Evolutionary conservation across 176 grass and related monocot species (phyloP).

Genomic region (Eremochloa ophiuroides): DNA sequence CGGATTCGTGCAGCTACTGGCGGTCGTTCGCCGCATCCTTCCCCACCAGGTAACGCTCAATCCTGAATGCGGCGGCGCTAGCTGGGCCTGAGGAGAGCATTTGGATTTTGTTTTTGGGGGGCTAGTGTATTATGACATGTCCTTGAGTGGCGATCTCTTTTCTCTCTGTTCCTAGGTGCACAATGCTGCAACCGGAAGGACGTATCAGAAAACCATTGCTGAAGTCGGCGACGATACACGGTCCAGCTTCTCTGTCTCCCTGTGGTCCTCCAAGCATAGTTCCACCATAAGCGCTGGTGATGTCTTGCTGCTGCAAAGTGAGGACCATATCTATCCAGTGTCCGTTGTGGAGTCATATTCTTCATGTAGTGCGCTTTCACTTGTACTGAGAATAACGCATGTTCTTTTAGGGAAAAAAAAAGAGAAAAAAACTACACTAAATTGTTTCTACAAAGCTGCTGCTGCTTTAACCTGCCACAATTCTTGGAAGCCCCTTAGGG

Average conservation of each 20-base stretch:
- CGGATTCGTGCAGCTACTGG: slow-evolving; percentile 59
- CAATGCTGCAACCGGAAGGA: slow-evolving; percentile 35
- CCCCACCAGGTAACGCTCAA: slow-evolving; percentile 28
- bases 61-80: neutral
- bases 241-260: slow-evolving; percentile 40
- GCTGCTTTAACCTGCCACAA: neutral
- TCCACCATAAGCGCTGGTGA: slow-evolving; percentile 33
- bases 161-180: slow-evolving; percentile 23
- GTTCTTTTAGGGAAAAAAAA: neutral
- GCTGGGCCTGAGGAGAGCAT: neutral
- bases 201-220: slow-evolving; percentile 28
- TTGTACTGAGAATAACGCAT: neutral
- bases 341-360: neutral
- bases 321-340: neutral
- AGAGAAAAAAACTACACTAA: neutral
- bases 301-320: slow-evolving; percentile 58
- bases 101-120: neutral
- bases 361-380: neutral
- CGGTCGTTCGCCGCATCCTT: slow-evolving; percentile 25
- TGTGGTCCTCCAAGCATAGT: slow-evolving; percentile 50
- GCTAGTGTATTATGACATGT: neutral
- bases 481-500: neutral
- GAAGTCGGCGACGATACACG: slow-evolving; percentile 53
- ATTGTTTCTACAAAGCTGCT: neutral
- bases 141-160: neutral